Base-by-base conservation (phyloP, 1,139 yeast genomes). In the Pichia sp. region DNA sequence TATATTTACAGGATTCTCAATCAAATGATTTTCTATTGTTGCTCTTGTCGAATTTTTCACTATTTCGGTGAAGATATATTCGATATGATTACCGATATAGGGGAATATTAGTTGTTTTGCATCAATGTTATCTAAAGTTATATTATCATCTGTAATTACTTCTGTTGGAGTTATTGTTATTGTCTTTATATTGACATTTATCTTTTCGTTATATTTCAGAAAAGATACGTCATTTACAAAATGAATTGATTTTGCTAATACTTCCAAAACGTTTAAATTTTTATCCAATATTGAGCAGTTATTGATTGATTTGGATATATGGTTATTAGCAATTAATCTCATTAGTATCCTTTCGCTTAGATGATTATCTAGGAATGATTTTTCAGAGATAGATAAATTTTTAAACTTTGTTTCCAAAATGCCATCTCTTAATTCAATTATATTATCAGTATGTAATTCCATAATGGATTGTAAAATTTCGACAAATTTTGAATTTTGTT, bases 11-110 rank as follows among this genome's bases (percentile, higher is more conserved):
- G 96, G 94, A 18, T 72, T 74, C 1, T 68, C 66, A 5, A 77
- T 2, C 3, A 13, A 72, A 1, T 61, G 65, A 52, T 79, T 81
- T 60, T 87, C 96, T 43, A 89, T 82, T 44, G 86, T 89, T 0
- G 97, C 94, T 47, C 97, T 69, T 54, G 85, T 82, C 3, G 96
- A 77, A 64, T 90, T 90, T 64, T 90, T 90, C 58, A 90, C 72
- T n/a, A 90, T 65, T 65, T 90, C 98, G 23, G 86, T 86, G 46
- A 89, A 71, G 43, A 90, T 80, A 61, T 92, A 90, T 64, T 90
- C 96, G 45, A 92, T 66, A 61, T 90, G 96, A 46, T 82, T 83
- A 32, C 92, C 90, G 43, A 90, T 83, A 63, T 88, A 90, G 0
- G 96, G 92, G 63, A 89, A 77, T 5, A 60, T 46, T 2, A 62